These are phyloP conservation scores for Pseudopyrenochaeta lycopersici DNA, from an alignment of 2,329 filamentous ascomycete genomes.

Conservation along the genomic window DNA sequence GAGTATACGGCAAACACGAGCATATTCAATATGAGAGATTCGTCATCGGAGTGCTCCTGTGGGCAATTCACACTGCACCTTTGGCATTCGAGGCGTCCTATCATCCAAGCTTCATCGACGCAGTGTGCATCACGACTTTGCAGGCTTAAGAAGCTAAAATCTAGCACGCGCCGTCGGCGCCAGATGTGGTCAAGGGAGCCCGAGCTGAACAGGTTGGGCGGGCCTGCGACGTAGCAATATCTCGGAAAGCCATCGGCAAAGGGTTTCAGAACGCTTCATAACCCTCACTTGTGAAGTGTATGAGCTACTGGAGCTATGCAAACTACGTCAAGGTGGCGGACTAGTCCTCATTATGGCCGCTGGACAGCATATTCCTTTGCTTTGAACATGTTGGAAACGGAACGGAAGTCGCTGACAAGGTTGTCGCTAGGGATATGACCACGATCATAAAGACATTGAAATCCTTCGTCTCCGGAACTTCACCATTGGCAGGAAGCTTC, in stretches of 20 bases:
- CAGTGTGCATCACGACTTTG: too few species aligned
- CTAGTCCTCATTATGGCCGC: not conserved
- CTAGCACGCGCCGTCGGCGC: too few species aligned
- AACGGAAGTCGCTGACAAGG: conserved; percentile 28
- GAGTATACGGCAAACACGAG: not conserved
- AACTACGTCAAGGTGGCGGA: not conserved
- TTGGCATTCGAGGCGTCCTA: too few species aligned
- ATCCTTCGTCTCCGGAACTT: conserved; percentile 83
- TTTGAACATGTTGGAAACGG: not conserved
- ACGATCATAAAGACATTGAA: conserved; percentile 79
- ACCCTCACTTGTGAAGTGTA: not conserved
- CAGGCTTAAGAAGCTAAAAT: too few species aligned
- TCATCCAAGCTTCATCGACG: too few species aligned
- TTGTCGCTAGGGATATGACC: conserved; percentile 71
- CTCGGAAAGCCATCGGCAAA: too few species aligned
- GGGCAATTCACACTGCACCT: too few species aligned
- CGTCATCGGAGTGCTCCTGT: not conserved
- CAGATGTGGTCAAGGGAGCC: too few species aligned
- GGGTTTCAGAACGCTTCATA: not conserved
- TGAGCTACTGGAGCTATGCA: not conserved
- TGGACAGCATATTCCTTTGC: not conserved
- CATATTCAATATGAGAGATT: not conserved
- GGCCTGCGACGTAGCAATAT: too few species aligned
- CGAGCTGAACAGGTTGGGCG: too few species aligned
- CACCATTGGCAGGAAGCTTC: conserved; percentile 73